Evolutionary conservation across 345 rosid genomes (phyloP).

Genomic region (Populus alba): DNA sequence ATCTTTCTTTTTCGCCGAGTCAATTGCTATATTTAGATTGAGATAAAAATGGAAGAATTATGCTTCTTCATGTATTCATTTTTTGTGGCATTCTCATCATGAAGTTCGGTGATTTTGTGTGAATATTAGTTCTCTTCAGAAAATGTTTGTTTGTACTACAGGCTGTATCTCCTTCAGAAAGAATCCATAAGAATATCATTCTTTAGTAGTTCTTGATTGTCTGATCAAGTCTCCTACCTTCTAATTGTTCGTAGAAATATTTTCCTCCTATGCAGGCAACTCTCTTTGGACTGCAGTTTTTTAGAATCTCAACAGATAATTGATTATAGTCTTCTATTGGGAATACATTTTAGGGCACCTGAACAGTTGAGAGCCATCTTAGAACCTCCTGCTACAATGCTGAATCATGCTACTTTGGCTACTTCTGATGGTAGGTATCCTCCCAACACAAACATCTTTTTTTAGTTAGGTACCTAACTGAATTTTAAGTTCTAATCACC

Average conservation of each 20-base stretch:
- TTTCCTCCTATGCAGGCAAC: conserved; percentile 52
- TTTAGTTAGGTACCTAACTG: not conserved
- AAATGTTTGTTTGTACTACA: not conserved
- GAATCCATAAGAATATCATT: not conserved
- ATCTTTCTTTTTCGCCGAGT: not conserved
- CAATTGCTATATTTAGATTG: too few relatives aligned
- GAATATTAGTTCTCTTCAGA: not conserved
- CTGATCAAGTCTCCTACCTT: not conserved
- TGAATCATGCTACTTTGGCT: conserved; percentile 38
- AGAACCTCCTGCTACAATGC: conserved; percentile 46
- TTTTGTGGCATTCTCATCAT: not conserved
- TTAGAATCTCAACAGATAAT: conserved; percentile 79
- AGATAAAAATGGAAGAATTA: not conserved
- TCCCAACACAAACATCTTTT: not conserved
- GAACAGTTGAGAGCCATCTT: conserved; percentile 59
- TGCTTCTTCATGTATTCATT: not conserved
- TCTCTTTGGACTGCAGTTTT: conserved; percentile 62
- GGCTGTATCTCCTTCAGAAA: not conserved
- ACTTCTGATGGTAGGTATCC: conserved; percentile 44
- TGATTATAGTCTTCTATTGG: conserved; percentile 84
- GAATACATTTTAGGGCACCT: conserved; percentile 85
- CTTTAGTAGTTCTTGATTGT: not conserved
- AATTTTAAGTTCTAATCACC: not conserved
- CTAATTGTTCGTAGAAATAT: conserved; percentile 5
- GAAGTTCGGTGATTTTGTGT: not conserved